Evolutionary conservation across 2,329 filamentous ascomycete genomes (phyloP).

Genomic region (Zymoseptoria ardabiliae): DNA sequence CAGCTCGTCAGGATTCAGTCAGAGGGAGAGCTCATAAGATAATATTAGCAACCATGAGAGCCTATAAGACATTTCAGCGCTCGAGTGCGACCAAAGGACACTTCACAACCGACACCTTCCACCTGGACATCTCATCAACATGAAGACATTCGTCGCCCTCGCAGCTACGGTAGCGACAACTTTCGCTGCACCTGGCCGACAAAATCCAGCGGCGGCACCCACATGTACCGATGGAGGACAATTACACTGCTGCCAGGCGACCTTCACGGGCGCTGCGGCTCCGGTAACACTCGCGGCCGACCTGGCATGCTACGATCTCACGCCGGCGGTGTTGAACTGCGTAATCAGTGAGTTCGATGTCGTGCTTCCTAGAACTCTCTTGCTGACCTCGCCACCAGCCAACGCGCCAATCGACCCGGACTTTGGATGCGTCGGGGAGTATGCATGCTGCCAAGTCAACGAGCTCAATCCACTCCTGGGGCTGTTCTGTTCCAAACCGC

Average conservation of each 20-base stretch:
- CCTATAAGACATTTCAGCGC: too few relatives aligned
- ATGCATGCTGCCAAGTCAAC: conserved; percentile 16
- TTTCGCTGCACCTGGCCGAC: not conserved
- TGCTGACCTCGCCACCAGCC: not conserved
- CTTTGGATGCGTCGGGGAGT: conserved; percentile 9
- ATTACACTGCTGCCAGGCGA: conserved; percentile 16
- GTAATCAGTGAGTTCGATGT: conserved; percentile 7
- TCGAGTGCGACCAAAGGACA: too few relatives aligned
- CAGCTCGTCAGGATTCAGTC: too few relatives aligned
- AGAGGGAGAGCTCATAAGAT: too few relatives aligned
- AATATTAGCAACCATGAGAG: too few relatives aligned
- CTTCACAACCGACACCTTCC: too few relatives aligned
- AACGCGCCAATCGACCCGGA: conserved; percentile 3
- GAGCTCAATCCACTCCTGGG: conserved; percentile 8
- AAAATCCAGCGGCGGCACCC: not conserved
- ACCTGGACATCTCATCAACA: not conserved
- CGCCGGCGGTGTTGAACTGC: conserved; percentile 14
- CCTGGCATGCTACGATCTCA: conserved; percentile 15
- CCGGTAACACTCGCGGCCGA: conserved; percentile 8
- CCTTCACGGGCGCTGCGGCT: conserved; percentile 3
- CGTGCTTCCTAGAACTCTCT: not conserved
- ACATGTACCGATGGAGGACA: conserved; percentile 13
- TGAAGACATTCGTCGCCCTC: not conserved
- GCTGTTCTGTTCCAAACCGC: conserved; percentile 14
- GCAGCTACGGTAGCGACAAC: not conserved